A percentile compares a stretch with the other conserved stretches of the same genome.
These are phyloP conservation scores for Neopestalotiopsis sp. DNA, from an alignment of 2,329 filamentous ascomycete genomes.

Conservation along the genomic window DNA sequence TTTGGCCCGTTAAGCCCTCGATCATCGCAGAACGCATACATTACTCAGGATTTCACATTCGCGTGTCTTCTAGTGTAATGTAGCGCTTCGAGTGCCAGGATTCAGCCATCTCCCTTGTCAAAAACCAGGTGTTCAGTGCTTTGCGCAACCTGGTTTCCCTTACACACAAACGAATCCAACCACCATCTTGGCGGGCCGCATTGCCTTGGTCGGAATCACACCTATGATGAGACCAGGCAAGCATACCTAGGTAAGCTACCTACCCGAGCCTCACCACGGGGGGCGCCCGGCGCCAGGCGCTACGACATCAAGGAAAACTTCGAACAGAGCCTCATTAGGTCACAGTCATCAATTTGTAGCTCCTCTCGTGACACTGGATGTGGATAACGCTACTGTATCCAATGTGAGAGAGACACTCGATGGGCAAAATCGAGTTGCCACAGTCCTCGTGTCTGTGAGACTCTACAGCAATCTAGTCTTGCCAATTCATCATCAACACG, in stretches of 20 bases:
- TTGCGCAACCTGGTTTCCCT: not conserved
- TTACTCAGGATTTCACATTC: not conserved
- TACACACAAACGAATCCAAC: not conserved
- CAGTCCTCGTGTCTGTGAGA: not conserved
- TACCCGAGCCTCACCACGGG: not conserved
- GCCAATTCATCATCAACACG: not conserved
- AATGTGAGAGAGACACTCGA: not conserved
- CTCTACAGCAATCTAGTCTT: not conserved
- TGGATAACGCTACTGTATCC: not conserved
- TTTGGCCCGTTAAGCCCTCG: not conserved
- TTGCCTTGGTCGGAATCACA: not conserved
- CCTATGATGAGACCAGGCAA: not conserved
- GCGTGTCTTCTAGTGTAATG: not conserved
- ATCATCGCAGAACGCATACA: not conserved
- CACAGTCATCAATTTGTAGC: not conserved
- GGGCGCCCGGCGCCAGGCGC: too few relatives aligned
- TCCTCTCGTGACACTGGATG: not conserved
- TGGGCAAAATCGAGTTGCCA: not conserved
- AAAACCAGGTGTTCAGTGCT: not conserved
- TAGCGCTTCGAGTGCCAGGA: not conserved
- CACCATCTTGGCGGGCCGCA: not conserved
- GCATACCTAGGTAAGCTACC: too few relatives aligned
- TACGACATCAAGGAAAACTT: not conserved
- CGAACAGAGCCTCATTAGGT: not conserved
- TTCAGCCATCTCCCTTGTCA: not conserved